A percentile compares a stretch with the other conserved stretches of the same genome.
phyloP scores from a whole-genome alignment of 176 grass and related monocot genomes.

The Carex parvula region DNA sequence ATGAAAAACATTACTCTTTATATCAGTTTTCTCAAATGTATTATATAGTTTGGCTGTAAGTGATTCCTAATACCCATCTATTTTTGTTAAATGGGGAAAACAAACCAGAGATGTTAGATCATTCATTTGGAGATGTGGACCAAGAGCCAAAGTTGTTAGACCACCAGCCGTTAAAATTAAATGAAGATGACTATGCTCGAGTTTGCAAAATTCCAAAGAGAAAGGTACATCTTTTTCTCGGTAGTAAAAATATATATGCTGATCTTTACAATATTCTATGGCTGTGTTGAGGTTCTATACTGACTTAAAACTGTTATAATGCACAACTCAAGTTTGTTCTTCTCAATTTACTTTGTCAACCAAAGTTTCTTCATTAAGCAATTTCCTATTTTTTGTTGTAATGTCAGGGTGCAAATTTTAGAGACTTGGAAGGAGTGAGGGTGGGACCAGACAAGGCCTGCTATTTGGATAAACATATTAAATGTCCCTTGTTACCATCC shows the following conservation, averaged over 20 bases:
- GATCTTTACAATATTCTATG: not conserved
- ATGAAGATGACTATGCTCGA: constrained; percentile 60
- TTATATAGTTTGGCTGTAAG: not conserved
- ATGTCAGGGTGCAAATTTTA: constrained; percentile 66
- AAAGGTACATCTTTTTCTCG: constrained; percentile 45
- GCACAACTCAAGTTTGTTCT: not conserved
- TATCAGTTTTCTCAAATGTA: no score
- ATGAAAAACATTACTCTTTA: no score
- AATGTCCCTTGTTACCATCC: constrained; percentile 36
- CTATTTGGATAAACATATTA: constrained; percentile 44
- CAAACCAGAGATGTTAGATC: constrained; percentile 48
- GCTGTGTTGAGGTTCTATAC: not conserved
- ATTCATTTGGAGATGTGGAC: constrained; percentile 26
- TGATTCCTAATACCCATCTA: not conserved
- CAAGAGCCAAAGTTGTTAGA: constrained; percentile 51
- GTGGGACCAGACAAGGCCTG: constrained; percentile 59
- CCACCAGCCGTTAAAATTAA: constrained; percentile 60
- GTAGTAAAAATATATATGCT: not conserved
- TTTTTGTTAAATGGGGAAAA: not conserved
- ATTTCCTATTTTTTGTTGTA: not conserved
- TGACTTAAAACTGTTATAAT: not conserved
- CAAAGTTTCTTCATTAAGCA: not conserved
- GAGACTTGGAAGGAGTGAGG: constrained; percentile 56
- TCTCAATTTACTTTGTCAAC: not conserved
- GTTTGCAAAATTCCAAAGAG: constrained; percentile 60